Percentiles rank a stretch among this genome's conserved stretches.
These are phyloP conservation scores for Populus hybrid DNA, from an alignment of 441 rosid species.

Conservation along the genomic window DNA sequence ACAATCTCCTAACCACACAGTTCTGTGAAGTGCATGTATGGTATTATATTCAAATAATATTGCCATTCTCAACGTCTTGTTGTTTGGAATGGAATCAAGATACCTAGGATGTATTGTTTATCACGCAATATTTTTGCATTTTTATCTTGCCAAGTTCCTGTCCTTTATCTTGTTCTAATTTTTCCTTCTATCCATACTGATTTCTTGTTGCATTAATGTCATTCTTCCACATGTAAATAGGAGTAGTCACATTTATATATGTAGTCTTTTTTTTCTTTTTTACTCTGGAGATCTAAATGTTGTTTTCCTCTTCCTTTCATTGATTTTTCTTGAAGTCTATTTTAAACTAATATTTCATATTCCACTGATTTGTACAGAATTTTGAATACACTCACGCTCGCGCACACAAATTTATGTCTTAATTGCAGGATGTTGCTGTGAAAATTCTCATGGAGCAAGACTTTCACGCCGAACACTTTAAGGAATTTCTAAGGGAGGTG, in stretches of 20 bases:
- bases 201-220: background rate
- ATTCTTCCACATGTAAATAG: background rate
- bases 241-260: background rate
- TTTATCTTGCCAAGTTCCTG: no score
- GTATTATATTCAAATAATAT: no score
- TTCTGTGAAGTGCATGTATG: no score
- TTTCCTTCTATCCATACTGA: no score
- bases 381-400: background rate
- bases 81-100: no score
- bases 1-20: no score
- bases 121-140: no score
- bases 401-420: background rate
- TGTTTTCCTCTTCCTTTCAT: background rate
- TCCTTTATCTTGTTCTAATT: no score
- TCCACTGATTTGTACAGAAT: background rate
- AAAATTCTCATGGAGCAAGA: conserved; percentile 99
- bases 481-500: conserved; percentile 96
- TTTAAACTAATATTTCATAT: background rate
- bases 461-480: conserved; percentile 74
- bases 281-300: background rate
- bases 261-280: background rate
- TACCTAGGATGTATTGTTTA: no score
- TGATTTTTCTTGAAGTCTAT: background rate
- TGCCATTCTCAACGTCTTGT: no score
- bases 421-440: conserved; percentile 95